A percentile compares a stretch with the other conserved stretches of the same genome.
Evolutionary conservation across 257 asterid species (phyloP).

Genomic region (Jasminum sambac): DNA sequence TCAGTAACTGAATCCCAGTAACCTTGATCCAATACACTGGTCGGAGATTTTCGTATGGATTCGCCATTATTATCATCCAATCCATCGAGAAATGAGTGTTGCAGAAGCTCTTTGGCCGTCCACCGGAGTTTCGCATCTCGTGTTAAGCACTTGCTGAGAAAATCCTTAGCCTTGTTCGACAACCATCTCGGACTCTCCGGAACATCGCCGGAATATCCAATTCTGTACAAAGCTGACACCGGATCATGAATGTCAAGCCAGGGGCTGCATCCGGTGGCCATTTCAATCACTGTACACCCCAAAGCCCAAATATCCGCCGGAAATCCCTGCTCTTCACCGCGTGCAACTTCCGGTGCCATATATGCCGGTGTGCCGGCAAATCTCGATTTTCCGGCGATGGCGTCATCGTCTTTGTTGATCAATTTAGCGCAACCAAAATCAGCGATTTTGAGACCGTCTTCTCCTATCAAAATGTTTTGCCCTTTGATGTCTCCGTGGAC

Average conservation of each 20-base stretch:
- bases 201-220: conserved; percentile 56
- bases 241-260: conserved; percentile 78
- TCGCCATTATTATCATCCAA: conserved; percentile 14
- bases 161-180: conserved; percentile 49
- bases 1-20: conserved; percentile 64
- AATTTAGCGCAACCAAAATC: conserved; percentile 77
- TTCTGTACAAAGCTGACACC: conserved; percentile 61
- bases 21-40: conserved; percentile 63
- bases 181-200: conserved; percentile 66
- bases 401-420: conserved; percentile 17
- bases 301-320: conserved; percentile 85
- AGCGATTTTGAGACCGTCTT: conserved; percentile 56
- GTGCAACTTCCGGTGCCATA: conserved; percentile 93
- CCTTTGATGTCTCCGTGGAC: conserved; percentile 84
- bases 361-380: conserved; percentile 82
- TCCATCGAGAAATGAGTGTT: conserved; percentile 53
- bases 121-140: conserved; percentile 54
- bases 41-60: conserved; percentile 56
- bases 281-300: conserved; percentile 74
- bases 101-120: conserved; percentile 64
- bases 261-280: conserved; percentile 80
- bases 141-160: conserved; percentile 56
- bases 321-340: conserved; percentile 76
- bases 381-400: neutral
- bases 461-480: conserved; percentile 52